Base-by-base conservation (phyloP, 2,329 filamentous ascomycete genomes). In the Claviceps sp. region DNA sequence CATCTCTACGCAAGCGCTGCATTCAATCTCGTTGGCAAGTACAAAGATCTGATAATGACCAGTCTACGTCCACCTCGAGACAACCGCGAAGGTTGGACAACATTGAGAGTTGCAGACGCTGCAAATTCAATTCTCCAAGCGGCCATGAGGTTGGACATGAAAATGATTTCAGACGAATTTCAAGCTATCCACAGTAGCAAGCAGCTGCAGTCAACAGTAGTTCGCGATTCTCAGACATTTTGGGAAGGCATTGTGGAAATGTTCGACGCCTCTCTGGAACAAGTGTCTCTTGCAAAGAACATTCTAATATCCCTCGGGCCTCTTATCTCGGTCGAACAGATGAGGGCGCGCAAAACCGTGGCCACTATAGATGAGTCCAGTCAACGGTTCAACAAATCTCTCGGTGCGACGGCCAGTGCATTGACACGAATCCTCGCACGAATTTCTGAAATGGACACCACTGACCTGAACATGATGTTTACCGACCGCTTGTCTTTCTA, bases 381-480 rank as follows among this genome's bases (percentile, higher is more conserved):
- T 62, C 53, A 84, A n/a, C 74, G 79, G 30, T 97, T 95, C 73
- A 97, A 97, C 62, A 69, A 75, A 47, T 81, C 84, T 24, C 84
- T 91, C 5, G 63, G 67, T 47, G 70, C 67, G 44, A 75, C 76
- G 59, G 61, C 76, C 61, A 59, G 74, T 68, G 67, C 81, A 68
- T 78, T 95, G 24, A 82, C 83, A 18, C 78, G 80, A 54, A 80
- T 95, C 47, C 77, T 97, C 42, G 85, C 89, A 56, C 79, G 85
- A 11, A 70, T 98, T 44, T 84, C 84, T 38, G 85, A 90, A 55
- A 90, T 96, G 61, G 76, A 79, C 20, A 74, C 80, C 0, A 70
- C 76, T 4, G 81, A 91, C 54, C 72, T 97, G 42, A 77, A 82
- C 53, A 71, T 77, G 24, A 70, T 97, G 11, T 88, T 87, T 60